These are phyloP conservation scores for Davidsoniella eucalypti DNA, from an alignment of 2,329 filamentous ascomycete genomes.

Conservation along the genomic window DNA sequence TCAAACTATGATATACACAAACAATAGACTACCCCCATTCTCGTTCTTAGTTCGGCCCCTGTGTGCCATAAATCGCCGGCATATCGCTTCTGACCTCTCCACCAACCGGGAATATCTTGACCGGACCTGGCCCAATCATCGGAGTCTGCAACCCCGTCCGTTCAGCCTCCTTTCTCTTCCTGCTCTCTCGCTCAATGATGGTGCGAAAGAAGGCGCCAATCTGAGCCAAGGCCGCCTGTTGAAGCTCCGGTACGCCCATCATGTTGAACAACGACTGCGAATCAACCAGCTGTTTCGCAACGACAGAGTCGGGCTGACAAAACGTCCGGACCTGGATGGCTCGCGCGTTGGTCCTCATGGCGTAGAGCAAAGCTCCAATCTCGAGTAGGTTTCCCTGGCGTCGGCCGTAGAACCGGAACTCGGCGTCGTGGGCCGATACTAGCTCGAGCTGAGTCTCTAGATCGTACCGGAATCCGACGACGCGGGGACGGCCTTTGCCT, in stretches of 20 bases:
- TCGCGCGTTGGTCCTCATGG: slow-evolving; percentile 36
- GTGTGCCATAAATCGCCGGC: slow-evolving; percentile 2
- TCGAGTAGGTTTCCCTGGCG: slow-evolving; percentile 26
- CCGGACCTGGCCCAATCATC: slow-evolving; percentile 5
- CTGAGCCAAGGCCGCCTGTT: slow-evolving; percentile 32
- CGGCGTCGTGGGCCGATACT: slow-evolving; percentile 29
- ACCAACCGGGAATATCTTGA: slow-evolving; percentile 6
- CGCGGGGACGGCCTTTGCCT: slow-evolving; percentile 34
- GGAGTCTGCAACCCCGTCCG: slow-evolving; percentile 14
- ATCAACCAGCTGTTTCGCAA: slow-evolving; percentile 41
- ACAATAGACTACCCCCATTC: too few relatives aligned
- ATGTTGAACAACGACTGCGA: slow-evolving; percentile 33
- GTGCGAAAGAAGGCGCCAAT: slow-evolving; percentile 38
- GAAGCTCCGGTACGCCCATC: slow-evolving; percentile 27
- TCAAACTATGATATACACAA: too few relatives aligned
- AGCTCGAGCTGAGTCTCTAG: slow-evolving; percentile 44
- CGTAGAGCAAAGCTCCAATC: slow-evolving; percentile 31
- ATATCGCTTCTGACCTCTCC: slow-evolving; percentile 5
- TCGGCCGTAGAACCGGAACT: slow-evolving; percentile 38
- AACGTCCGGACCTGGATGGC: slow-evolving; percentile 37
- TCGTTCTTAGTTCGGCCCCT: too few relatives aligned
- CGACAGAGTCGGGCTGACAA: slow-evolving; percentile 40
- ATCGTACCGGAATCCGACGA: slow-evolving; percentile 42
- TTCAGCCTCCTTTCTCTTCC: slow-evolving; percentile 16
- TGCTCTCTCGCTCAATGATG: slow-evolving; percentile 30